Evolutionary conservation across 768 basidiomycete species (phyloP).

Genomic region (Scleroderma bovista): DNA sequence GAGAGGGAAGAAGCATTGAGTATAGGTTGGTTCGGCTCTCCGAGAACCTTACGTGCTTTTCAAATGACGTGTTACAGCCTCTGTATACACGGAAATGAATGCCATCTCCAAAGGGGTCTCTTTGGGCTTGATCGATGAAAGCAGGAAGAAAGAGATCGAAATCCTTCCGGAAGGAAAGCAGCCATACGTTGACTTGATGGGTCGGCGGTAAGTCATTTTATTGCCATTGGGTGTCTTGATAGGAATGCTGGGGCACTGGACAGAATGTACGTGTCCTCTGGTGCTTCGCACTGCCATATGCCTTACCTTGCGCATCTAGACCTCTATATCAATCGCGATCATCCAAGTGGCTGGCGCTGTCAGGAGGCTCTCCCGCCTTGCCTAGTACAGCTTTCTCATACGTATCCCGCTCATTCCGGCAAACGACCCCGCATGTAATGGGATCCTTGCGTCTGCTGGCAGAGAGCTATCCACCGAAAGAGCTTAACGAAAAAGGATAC

Average conservation of each 20-base stretch:
- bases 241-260: neutral
- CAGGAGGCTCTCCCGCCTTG: slow-evolving; percentile 58
- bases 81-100: slow-evolving; percentile 92
- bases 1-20: slow-evolving; percentile 85
- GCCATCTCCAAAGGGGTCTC: slow-evolving; percentile 80
- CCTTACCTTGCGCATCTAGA: slow-evolving; percentile 34
- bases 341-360: slow-evolving; percentile 79
- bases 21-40: slow-evolving; percentile 53
- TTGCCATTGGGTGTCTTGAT: neutral
- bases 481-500: slow-evolving; percentile 67
- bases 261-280: neutral
- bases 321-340: slow-evolving; percentile 70
- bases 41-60: neutral
- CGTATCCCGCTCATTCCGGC: slow-evolving; percentile 72
- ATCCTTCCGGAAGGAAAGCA: slow-evolving; percentile 55
- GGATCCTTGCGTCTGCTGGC: slow-evolving; percentile 73
- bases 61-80: slow-evolving; percentile 44
- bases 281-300: neutral
- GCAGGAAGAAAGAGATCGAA: slow-evolving; percentile 50
- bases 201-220: slow-evolving; percentile 46
- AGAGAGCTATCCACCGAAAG: slow-evolving; percentile 48
- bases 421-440: slow-evolving; percentile 71
- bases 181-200: slow-evolving; percentile 84
- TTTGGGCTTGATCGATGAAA: slow-evolving; percentile 66
- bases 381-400: slow-evolving; percentile 81